Evolutionary conservation across 2,329 filamentous ascomycete species (phyloP), one percentile per base, ranked within the genome.

Genomic region (Ascochyta pisi): DNA sequence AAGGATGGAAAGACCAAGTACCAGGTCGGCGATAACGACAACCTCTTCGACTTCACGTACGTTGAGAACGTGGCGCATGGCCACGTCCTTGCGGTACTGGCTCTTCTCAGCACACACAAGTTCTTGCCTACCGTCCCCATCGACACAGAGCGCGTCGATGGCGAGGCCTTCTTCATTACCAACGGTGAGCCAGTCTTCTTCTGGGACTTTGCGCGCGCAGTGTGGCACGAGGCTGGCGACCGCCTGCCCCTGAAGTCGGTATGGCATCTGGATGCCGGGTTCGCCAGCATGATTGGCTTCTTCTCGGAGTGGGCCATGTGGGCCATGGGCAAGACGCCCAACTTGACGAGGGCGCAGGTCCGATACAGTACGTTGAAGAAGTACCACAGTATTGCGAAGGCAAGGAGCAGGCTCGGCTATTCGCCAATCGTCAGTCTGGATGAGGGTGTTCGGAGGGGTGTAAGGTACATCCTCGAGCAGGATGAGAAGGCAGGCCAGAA

Each of bases 301-400:
- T 54, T 80, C 5, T 69, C 82, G 50, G 80, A 81, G 57, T 78
- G 72, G 68, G 60, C 78, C 3, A 81, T 78, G 63, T 80, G 79
- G 76, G 47, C 76, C 8, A 42, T 79, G 29, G 79, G 79, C 7
- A 72, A 70, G 62, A 79, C 73, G 60, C 80, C 80, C 15, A 81
- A 79, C 44, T 50, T 82, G 63, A 80, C 77, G 10, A 64, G 76
- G 55, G 74, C 77, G 54, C 76, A 81, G 63, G 79, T 90, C 58
- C 79, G 83, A 63, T 91, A 88, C 73, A 86, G 85, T 69, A 87
- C 84, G 73, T 90, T 92, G 87, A 89, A 86, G 54, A 82, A 90
- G 54, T 93, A 92, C 77, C 92, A 90, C 76, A 86, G 87, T 77
- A 91, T 92, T 71, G 79, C 80, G 56, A 93, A 93, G 83, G 90